Evolutionary conservation across 129 eudicot genomes (phyloP).

Genomic region (Mikania micrantha): DNA sequence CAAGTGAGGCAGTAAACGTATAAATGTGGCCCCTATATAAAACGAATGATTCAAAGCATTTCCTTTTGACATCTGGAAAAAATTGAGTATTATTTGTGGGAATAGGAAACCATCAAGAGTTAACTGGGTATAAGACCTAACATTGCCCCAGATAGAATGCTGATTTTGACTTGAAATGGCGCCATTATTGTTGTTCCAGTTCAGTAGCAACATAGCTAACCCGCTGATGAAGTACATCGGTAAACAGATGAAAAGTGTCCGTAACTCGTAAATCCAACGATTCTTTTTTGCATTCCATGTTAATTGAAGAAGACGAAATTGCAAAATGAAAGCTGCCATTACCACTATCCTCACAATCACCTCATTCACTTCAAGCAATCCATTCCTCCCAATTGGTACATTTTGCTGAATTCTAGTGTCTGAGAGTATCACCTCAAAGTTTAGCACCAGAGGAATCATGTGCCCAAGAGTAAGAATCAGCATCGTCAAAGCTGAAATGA

Average conservation of each 20-base stretch:
- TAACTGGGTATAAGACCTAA: conserved; percentile 63
- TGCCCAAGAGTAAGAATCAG: conserved; percentile 53
- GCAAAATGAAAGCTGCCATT: conserved; percentile 59
- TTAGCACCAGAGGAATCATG: conserved; percentile 60
- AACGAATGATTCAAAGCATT: conserved; percentile 40
- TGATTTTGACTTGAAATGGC: neutral
- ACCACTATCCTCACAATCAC: conserved; percentile 52
- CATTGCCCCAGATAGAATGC: conserved; percentile 37
- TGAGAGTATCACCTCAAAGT: conserved; percentile 60
- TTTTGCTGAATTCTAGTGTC: conserved; percentile 12
- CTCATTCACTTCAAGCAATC: conserved; percentile 64
- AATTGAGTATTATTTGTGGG: conserved; percentile 65
- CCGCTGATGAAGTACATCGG: conserved; percentile 47
- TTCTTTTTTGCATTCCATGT: conserved; percentile 50
- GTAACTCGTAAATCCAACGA: conserved; percentile 39
- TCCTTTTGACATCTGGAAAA: conserved; percentile 40
- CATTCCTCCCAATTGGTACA: conserved; percentile 23
- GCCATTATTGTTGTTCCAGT: conserved; percentile 25
- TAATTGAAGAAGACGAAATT: conserved; percentile 54
- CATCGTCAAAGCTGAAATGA: conserved; percentile 58
- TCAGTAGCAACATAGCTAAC: conserved; percentile 28
- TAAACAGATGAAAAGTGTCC: conserved; percentile 28
- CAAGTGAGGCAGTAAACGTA: conserved; percentile 56
- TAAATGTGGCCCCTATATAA: conserved; percentile 54
- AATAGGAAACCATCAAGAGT: conserved; percentile 62